phyloP scores from a whole-genome alignment of 116 monocot species.

The Posidonia oceanica region DNA sequence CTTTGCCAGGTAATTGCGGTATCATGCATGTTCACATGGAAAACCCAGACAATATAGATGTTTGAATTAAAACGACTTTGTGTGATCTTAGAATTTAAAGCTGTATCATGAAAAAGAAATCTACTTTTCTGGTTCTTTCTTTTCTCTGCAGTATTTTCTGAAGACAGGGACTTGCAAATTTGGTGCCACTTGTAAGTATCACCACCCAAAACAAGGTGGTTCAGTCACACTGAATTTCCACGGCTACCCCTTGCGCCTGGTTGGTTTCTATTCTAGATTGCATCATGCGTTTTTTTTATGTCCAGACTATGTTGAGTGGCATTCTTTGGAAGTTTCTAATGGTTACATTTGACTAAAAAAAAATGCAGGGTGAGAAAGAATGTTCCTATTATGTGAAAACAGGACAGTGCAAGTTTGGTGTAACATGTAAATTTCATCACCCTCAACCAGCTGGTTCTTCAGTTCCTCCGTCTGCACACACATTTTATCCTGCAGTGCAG shows the following conservation, averaged over 20 bases:
- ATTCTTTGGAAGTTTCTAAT: neutral
- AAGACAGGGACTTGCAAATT: slow-evolving; percentile 84
- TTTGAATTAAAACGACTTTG: no score
- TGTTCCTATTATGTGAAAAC: slow-evolving; percentile 88
- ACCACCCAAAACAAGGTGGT: slow-evolving; percentile 64
- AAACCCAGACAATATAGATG: no score
- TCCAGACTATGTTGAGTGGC: neutral
- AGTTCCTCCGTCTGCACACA: slow-evolving; percentile 24
- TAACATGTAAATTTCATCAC: slow-evolving; percentile 86
- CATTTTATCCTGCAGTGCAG: slow-evolving; percentile 59
- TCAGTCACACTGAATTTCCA: slow-evolving; percentile 41
- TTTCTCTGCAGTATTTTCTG: slow-evolving; percentile 55
- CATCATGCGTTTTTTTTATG: neutral
- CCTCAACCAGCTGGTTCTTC: slow-evolving; percentile 38
- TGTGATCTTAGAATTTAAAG: no score
- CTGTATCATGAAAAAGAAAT: no score
- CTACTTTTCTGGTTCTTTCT: no score
- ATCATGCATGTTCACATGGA: neutral
- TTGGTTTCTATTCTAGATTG: slow-evolving; percentile 20
- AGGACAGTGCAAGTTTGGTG: slow-evolving; percentile 83
- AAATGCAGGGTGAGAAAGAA: slow-evolving; percentile 83
- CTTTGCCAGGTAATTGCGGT: slow-evolving; percentile 59
- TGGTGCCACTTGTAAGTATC: slow-evolving; percentile 71
- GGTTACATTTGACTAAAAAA: slow-evolving; percentile 1
- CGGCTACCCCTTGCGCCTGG: slow-evolving; percentile 73